Conservation (phyloP, 2,329 filamentous ascomycete species). For the Microdochium trichocladiopsis region DNA sequence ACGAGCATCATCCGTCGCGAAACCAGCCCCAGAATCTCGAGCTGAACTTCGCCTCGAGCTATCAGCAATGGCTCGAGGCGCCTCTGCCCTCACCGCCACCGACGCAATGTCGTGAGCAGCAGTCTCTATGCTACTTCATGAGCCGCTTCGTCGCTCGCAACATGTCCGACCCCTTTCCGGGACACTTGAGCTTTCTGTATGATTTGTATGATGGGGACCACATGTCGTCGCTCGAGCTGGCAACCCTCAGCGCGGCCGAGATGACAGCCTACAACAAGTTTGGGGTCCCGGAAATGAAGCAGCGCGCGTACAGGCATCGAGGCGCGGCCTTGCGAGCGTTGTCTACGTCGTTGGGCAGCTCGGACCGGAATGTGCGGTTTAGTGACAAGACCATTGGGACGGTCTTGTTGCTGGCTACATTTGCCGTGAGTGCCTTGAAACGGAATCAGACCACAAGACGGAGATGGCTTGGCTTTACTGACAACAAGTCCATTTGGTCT, state of each 20-base stretch:
- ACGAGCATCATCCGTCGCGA: not conserved
- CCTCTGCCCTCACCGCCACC: constrained; percentile 4
- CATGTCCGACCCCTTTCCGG: constrained; percentile 19
- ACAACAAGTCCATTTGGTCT: too few relatives aligned
- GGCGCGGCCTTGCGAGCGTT: constrained; percentile 18
- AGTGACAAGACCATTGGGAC: constrained; percentile 22
- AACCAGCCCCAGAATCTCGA: not conserved
- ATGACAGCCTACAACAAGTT: constrained; percentile 25
- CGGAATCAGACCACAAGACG: too few relatives aligned
- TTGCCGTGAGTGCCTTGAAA: constrained; percentile 10
- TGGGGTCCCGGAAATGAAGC: constrained; percentile 16
- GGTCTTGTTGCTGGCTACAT: constrained; percentile 20
- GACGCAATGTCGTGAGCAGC: constrained; percentile 13
- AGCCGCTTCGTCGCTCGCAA: constrained; percentile 23
- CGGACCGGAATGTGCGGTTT: constrained; percentile 12
- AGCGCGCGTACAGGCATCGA: constrained; percentile 20
- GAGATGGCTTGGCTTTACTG: too few relatives aligned
- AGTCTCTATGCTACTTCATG: constrained; percentile 25
- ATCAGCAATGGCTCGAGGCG: not conserved
- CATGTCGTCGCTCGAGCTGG: constrained; percentile 18
- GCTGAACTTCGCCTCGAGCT: not conserved
- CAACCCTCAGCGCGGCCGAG: constrained; percentile 24
- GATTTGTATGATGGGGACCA: constrained; percentile 16
- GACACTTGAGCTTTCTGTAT: constrained; percentile 23
- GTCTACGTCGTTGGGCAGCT: constrained; percentile 13